Evolutionary conservation across 2,329 filamentous ascomycete genomes (phyloP).

Genomic region (Sporothrix inflata): DNA sequence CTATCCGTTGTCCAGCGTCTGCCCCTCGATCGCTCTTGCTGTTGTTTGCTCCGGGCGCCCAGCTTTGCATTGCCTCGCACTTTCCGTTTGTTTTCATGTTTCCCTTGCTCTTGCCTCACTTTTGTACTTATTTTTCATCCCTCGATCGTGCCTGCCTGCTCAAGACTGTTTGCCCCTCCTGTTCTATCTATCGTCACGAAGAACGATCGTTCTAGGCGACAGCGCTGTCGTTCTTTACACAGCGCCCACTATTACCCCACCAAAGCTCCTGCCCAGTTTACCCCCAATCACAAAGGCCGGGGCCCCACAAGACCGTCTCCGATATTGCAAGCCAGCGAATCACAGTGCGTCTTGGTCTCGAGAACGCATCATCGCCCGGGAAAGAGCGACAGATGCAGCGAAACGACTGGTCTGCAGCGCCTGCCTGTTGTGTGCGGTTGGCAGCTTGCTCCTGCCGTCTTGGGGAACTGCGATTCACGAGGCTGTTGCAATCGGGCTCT

Average conservation of each 20-base stretch:
- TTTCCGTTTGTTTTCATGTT: background rate
- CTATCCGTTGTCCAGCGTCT: background rate
- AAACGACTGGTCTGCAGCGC: conserved; percentile 1
- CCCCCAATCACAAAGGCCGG: conserved; percentile 18
- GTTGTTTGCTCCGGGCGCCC: background rate
- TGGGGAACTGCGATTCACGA: conserved; percentile 3
- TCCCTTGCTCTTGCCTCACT: background rate
- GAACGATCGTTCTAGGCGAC: conserved; percentile 5
- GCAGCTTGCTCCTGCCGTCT: conserved; percentile 21
- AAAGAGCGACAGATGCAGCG: conserved; percentile 34
- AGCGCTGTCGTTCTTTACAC: conserved; percentile 16
- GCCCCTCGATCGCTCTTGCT: conserved; percentile 9
- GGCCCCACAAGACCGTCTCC: conserved; percentile 11
- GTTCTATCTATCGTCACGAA: background rate
- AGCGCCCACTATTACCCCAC: conserved; percentile 26
- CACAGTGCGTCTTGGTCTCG: conserved; percentile 16
- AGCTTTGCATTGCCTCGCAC: background rate
- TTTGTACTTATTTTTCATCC: background rate
- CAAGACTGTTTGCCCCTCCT: background rate
- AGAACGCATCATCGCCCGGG: conserved; percentile 27
- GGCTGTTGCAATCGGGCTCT: background rate
- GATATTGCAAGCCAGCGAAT: conserved; percentile 25
- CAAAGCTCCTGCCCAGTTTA: conserved; percentile 25
- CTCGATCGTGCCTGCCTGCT: background rate
- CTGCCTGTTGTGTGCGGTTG: background rate